Evolutionary conservation across 176 grass and related monocot genomes (phyloP).

Genomic region (Cocos nucifera): DNA sequence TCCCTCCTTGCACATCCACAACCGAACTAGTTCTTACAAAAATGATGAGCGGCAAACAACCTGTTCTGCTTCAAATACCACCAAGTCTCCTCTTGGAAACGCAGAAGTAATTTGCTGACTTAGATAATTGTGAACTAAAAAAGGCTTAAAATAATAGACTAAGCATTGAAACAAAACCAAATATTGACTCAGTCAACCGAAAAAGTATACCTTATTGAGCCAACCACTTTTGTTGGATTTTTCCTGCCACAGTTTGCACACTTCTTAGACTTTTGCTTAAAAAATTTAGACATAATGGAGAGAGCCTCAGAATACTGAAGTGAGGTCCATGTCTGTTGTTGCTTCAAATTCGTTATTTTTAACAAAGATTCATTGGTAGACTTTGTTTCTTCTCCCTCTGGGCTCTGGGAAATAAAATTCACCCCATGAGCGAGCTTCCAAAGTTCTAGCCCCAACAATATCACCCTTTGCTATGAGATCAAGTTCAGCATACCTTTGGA

Average conservation of each 20-base stretch:
- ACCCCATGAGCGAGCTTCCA: slow-evolving; percentile 20
- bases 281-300: slow-evolving; percentile 39
- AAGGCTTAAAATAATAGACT: no score
- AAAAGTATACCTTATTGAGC: slow-evolving; percentile 62
- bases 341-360: slow-evolving; percentile 14
- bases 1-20: no score
- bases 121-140: no score
- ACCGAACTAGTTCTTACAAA: no score
- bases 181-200: no score
- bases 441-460: slow-evolving; percentile 47
- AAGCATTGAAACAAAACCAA: no score
- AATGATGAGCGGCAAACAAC: no score
- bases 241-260: slow-evolving; percentile 52
- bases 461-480: slow-evolving; percentile 59
- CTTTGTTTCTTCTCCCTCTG: slow-evolving; percentile 25
- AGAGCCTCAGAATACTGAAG: slow-evolving; percentile 55
- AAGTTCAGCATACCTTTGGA: slow-evolving; percentile 40
- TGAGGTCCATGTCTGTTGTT: slow-evolving; percentile 53
- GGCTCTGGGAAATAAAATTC: slow-evolving; percentile 11
- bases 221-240: slow-evolving; percentile 45
- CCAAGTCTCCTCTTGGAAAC: no score
- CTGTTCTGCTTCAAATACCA: no score
- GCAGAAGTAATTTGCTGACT: no score
- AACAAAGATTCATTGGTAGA: slow-evolving; percentile 29
- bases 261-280: slow-evolving; percentile 48